Base-by-base conservation (phyloP, 495 filamentous ascomycete genomes). In the Neurospora cerealis region DNA sequence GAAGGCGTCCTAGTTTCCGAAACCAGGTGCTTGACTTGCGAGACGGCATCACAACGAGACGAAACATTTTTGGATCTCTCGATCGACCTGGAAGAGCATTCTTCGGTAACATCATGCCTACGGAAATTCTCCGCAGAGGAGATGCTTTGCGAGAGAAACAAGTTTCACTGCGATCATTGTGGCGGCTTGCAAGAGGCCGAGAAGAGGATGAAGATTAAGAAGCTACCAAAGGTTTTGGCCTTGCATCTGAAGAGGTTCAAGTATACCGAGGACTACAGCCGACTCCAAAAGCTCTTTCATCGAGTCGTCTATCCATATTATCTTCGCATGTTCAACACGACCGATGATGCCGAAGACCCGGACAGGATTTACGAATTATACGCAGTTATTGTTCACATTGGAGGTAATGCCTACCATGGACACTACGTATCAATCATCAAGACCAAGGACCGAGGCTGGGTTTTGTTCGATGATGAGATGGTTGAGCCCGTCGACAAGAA, bases 131-230 rank as follows among this genome's bases (percentile, higher is more conserved):
- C 96, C 0, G 94, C 94, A 41, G 96, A 97, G 76, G 96, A 99
- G 82, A 98, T 98, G 96, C 90, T 99, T 72, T 98, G 96, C 79
- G 96, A 99, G 83, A 88, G 93, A 72, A 99, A 99, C 84, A 95
- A 99, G 77, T 99, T 99, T 76, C 96, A 98, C 79, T 99, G 96
- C 81, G 96, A 99, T 79, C 93, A 93, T 75, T 99, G 96, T 75
- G 96, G 96, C 69, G 96, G 96, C 5, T 84, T 99, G 28, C 96
- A 99, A 83, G 96, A 99, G 83, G 96, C 96, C 0, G 96, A 98
- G 79, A 99, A 99, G 85, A 88, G 96, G 17, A 99, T 99, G 96
- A 99, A 99, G 86, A 94, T 99, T 75, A 99, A 99, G 83, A 89
- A 93, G 72, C 84, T 98, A 74, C 96, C 96, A 1, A 93, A 92